phyloP scores from a whole-genome alignment of 2,329 filamentous ascomycete genomes.

The Epicoccum nigrum region DNA sequence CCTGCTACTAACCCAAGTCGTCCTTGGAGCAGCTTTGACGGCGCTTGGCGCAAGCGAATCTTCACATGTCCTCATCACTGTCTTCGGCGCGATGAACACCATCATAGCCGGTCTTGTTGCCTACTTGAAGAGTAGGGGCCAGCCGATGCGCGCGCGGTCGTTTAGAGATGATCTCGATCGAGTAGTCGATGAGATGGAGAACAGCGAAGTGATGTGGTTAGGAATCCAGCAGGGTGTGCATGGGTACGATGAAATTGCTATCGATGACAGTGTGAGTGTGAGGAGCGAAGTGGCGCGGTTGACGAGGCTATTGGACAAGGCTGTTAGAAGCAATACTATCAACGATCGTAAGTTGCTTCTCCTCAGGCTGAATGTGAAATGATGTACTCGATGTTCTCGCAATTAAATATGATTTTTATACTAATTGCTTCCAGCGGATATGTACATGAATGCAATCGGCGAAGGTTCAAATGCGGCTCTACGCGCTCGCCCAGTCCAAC shows the following conservation, averaged over 20 bases:
- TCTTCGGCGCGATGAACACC: slow-evolving; percentile 51
- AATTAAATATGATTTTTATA: too few species aligned
- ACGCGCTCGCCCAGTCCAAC: slow-evolving; percentile 12
- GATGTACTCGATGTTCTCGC: neutral
- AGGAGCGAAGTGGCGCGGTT: slow-evolving; percentile 28
- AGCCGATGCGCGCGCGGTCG: slow-evolving; percentile 50
- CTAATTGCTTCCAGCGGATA: slow-evolving; percentile 9
- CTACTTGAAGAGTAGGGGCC: slow-evolving; percentile 49
- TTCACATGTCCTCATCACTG: slow-evolving; percentile 46
- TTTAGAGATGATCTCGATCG: slow-evolving; percentile 50
- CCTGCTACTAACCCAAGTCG: slow-evolving; percentile 48
- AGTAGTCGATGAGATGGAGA: slow-evolving; percentile 51
- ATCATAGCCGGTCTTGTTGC: slow-evolving; percentile 51
- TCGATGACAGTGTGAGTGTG: slow-evolving; percentile 50
- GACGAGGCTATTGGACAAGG: slow-evolving; percentile 28
- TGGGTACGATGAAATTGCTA: slow-evolving; percentile 55
- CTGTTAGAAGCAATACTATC: slow-evolving; percentile 28
- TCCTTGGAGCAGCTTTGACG: slow-evolving; percentile 50
- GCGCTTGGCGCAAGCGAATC: slow-evolving; percentile 46
- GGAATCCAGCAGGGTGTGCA: slow-evolving; percentile 52
- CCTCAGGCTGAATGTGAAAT: neutral
- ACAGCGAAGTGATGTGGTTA: slow-evolving; percentile 51
- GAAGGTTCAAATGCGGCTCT: slow-evolving; percentile 18
- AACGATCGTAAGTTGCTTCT: slow-evolving; percentile 24
- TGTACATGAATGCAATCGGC: slow-evolving; percentile 20